These are phyloP conservation scores for Neophaeococcomyces mojaviensis DNA, from an alignment of 2,329 filamentous ascomycete species.

Conservation along the genomic window DNA sequence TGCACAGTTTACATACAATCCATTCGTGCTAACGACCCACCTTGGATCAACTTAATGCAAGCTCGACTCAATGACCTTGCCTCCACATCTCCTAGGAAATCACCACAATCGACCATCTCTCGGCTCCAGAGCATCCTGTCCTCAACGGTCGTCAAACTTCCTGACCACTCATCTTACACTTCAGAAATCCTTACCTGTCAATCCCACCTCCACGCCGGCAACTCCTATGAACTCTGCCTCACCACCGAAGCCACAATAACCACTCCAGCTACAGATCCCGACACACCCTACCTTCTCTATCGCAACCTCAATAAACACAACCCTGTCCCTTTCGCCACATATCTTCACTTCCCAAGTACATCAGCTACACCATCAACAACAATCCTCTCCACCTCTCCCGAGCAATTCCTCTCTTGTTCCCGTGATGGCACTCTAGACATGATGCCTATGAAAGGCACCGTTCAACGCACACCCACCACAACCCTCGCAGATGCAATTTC, in stretches of 20 bases:
- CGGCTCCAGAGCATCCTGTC: slow-evolving; percentile 17
- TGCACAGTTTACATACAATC: slow-evolving; percentile 60
- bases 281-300: slow-evolving; percentile 59
- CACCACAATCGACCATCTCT: slow-evolving; percentile 15
- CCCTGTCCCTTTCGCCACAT: slow-evolving; percentile 79
- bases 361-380: slow-evolving; percentile 38
- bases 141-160: slow-evolving; percentile 27
- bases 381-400: slow-evolving; percentile 75
- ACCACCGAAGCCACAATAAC: slow-evolving; percentile 65
- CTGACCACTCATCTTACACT: slow-evolving; percentile 50
- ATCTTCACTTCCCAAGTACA: slow-evolving; percentile 58
- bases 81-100: background rate
- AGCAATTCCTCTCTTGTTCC: slow-evolving; percentile 73
- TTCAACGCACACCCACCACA: slow-evolving; percentile 64
- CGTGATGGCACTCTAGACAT: slow-evolving; percentile 52
- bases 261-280: slow-evolving; percentile 24
- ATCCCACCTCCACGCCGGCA: slow-evolving; percentile 62
- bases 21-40: slow-evolving; percentile 39
- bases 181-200: slow-evolving; percentile 62
- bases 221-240: slow-evolving; percentile 80
- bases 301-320: slow-evolving; percentile 61
- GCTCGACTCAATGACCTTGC: slow-evolving; percentile 1
- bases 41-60: slow-evolving; percentile 42
- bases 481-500: slow-evolving; percentile 65
- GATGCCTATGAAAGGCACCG: slow-evolving; percentile 93